phyloP scores from a whole-genome alignment of 106 monocot genomes.

The Ottelia alismoides region DNA sequence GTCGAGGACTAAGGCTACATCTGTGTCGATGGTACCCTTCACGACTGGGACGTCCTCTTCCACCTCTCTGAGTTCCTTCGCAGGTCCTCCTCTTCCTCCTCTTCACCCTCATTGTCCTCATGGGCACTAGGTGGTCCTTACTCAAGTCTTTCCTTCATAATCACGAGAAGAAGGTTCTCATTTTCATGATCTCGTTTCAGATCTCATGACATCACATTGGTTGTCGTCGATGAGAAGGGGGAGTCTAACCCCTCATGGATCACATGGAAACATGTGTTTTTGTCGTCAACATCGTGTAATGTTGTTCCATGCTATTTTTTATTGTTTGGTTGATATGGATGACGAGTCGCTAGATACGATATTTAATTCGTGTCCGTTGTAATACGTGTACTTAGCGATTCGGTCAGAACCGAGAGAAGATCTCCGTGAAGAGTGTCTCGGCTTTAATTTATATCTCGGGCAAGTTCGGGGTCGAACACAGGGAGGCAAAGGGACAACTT shows the following conservation, averaged over 20 bases:
- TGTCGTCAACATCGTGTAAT: conserved; percentile 36
- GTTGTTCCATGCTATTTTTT: conserved; percentile 35
- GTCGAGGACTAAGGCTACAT: conserved; percentile 39
- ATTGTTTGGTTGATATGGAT: conserved; percentile 57
- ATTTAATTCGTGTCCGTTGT: too few species aligned
- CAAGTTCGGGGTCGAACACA: too few species aligned
- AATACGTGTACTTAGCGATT: too few species aligned
- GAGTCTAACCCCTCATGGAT: conserved; percentile 16
- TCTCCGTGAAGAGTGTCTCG: too few species aligned
- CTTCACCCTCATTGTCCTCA: conserved; percentile 47
- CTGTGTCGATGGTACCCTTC: conserved; percentile 24
- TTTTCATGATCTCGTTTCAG: conserved; percentile 42
- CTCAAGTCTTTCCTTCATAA: conserved; percentile 41
- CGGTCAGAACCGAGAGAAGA: too few species aligned
- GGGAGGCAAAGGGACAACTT: too few species aligned
- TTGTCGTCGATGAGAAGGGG: conserved; percentile 33
- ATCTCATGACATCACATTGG: conserved; percentile 35
- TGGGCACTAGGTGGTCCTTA: conserved; percentile 56
- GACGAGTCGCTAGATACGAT: too few species aligned
- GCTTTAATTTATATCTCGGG: too few species aligned
- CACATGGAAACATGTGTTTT: conserved; percentile 36
- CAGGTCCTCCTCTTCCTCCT: too few species aligned
- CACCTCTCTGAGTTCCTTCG: conserved; percentile 45
- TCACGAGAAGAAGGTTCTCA: conserved; percentile 40
- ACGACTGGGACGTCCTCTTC: conserved; percentile 49